Percentiles rank a stretch among this genome's conserved stretches.
phyloP scores from a whole-genome alignment of 768 basidiomycete genomes.

The Suillus luteus region DNA sequence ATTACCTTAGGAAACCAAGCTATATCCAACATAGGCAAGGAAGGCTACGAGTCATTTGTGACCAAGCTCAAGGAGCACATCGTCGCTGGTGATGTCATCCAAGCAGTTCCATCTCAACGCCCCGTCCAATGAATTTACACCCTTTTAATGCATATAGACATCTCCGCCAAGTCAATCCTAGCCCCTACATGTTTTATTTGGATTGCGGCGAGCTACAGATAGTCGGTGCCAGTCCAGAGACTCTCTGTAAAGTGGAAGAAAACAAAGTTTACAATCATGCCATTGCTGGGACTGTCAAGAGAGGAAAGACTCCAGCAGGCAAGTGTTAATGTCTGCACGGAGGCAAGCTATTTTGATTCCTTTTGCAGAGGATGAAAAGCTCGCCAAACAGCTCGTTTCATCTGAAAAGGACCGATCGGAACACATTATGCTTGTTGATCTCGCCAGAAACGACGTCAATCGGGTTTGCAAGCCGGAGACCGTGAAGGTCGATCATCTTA shows the following conservation, averaged over 20 bases:
- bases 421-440: conserved; percentile 98
- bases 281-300: conserved; percentile 91
- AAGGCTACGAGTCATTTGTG: conserved; percentile 89
- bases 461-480: conserved; percentile 94
- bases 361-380: conserved; percentile 79
- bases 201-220: conserved; percentile 92
- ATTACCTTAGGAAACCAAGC: conserved; percentile 64
- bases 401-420: conserved; percentile 97
- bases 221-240: conserved; percentile 98
- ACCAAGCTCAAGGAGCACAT: conserved; percentile 93
- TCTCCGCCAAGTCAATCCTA: conserved; percentile 92
- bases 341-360: conserved; percentile 13
- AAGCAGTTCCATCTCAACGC: conserved; percentile 96
- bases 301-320: conserved; percentile 89
- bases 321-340: conserved; percentile 25
- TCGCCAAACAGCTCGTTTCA: conserved; percentile 71
- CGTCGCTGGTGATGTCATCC: conserved; percentile 95
- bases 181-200: conserved; percentile 98
- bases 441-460: conserved; percentile 98
- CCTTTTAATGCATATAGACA: conserved; percentile 98
- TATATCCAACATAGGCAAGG: conserved; percentile 90
- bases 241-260: conserved; percentile 90
- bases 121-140: conserved; percentile 81
- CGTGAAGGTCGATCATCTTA: conserved; percentile 94
- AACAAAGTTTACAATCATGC: conserved; percentile 97